Evolutionary conservation across 2,329 filamentous ascomycete species (phyloP).

Genomic region (Colletotrichum lupini): DNA sequence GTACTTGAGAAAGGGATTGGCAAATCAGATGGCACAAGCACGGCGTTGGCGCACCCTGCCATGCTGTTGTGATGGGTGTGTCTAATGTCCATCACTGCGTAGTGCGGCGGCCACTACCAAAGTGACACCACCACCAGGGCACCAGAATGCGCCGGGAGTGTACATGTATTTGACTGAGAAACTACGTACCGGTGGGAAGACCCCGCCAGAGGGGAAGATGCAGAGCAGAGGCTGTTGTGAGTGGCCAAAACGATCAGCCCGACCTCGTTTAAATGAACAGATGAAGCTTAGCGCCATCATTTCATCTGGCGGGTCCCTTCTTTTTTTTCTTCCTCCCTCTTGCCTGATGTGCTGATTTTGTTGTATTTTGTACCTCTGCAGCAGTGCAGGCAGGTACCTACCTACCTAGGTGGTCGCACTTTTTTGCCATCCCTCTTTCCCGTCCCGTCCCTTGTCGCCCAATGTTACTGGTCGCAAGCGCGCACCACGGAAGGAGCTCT

Average conservation of each 20-base stretch:
- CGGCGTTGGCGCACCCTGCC: background rate
- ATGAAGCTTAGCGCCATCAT: conserved; percentile 6
- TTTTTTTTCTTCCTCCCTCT: background rate
- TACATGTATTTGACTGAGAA: background rate
- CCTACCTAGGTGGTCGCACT: background rate
- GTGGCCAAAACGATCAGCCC: background rate
- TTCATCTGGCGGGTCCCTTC: background rate
- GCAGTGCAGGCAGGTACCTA: too few relatives aligned
- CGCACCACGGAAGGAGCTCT: background rate
- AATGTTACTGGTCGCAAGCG: background rate
- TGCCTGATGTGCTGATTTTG: background rate
- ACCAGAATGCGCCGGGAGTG: background rate
- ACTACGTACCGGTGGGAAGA: background rate
- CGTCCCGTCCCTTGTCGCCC: background rate
- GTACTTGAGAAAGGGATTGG: background rate
- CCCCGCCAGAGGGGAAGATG: background rate
- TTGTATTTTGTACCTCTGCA: too few relatives aligned
- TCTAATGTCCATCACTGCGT: background rate
- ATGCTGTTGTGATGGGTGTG: background rate
- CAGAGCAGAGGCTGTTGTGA: background rate
- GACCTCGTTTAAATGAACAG: background rate
- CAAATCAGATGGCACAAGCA: background rate
- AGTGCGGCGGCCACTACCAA: background rate
- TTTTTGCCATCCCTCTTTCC: background rate
- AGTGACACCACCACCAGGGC: background rate